phyloP scores from a whole-genome alignment of 2,329 filamentous ascomycete genomes.

The Pezicula neosporulosa region DNA sequence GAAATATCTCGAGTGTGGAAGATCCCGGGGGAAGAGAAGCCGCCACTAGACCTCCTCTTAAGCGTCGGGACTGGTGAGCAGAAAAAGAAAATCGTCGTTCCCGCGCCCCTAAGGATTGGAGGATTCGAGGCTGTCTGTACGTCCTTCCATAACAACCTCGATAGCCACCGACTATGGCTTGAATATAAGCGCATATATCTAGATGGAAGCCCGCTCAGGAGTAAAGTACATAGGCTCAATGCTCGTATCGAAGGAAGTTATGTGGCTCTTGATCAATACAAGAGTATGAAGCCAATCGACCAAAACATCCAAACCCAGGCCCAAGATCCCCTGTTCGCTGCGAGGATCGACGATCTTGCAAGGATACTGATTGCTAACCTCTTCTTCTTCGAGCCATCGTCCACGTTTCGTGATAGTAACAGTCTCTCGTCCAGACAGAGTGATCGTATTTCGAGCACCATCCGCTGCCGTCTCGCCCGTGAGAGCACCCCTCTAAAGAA shows the following conservation, averaged over 20 bases:
- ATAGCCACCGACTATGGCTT: slow-evolving; percentile 3
- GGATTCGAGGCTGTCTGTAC: slow-evolving; percentile 6
- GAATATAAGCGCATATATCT: slow-evolving; percentile 1
- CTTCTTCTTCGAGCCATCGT: slow-evolving; percentile 8
- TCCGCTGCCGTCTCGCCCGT: slow-evolving; percentile 1
- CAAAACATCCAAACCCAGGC: slow-evolving; percentile 2
- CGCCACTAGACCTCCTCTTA: slow-evolving; percentile 4
- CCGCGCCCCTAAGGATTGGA: slow-evolving; percentile 6
- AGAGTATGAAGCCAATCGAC: slow-evolving; percentile 5
- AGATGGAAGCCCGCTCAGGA: neutral
- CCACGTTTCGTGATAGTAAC: neutral
- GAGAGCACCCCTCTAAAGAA: slow-evolving; percentile 1
- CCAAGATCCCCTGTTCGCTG: slow-evolving; percentile 1
- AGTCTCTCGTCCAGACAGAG: neutral
- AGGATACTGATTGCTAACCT: slow-evolving; percentile 5
- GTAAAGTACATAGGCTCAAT: slow-evolving; percentile 3
- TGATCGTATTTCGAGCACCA: neutral
- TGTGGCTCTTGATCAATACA: slow-evolving; percentile 7
- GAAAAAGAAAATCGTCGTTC: slow-evolving; percentile 3
- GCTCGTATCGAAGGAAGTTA: slow-evolving; percentile 3
- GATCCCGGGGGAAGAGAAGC: slow-evolving; percentile 3
- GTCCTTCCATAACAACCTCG: slow-evolving; percentile 7
- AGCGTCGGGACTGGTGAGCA: slow-evolving; percentile 7
- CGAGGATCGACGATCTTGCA: slow-evolving; percentile 2
- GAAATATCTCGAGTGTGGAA: slow-evolving; percentile 5